A percentile compares a stretch with the other conserved stretches of the same genome.
Evolutionary conservation across 2,329 filamentous ascomycete genomes (phyloP).

Genomic region (Trichoderma citrinoviride): DNA sequence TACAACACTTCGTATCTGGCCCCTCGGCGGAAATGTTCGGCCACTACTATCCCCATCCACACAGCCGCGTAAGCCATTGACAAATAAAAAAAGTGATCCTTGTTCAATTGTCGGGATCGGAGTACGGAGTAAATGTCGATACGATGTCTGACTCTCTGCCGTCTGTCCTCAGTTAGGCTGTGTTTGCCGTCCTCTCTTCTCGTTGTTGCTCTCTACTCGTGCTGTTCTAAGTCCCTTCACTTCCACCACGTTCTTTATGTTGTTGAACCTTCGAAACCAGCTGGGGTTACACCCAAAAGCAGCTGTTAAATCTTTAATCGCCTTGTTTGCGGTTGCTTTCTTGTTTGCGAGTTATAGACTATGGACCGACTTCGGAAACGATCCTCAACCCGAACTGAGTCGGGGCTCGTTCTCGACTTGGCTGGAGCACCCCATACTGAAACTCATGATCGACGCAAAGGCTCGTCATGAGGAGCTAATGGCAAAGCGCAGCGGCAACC

Average conservation of each 20-base stretch:
- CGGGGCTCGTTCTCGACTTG: neutral
- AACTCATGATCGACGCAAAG: conserved; percentile 48
- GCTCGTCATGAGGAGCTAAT: conserved; percentile 43
- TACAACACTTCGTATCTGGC: neutral
- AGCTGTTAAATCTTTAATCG: conserved; percentile 32
- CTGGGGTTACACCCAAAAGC: conserved; percentile 26
- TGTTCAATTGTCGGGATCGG: neutral
- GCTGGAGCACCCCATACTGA: conserved; percentile 48
- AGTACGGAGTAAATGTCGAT: neutral
- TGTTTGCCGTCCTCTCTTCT: neutral
- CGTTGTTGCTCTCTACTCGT: neutral
- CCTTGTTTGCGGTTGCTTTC: conserved; percentile 28
- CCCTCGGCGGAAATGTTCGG: no score
- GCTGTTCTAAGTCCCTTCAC: neutral
- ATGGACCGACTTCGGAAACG: conserved; percentile 29
- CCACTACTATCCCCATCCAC: neutral
- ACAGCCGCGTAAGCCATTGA: neutral
- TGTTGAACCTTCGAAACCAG: conserved; percentile 11
- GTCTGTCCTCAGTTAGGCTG: no score
- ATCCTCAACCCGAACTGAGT: conserved; percentile 25
- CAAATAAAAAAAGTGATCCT: neutral
- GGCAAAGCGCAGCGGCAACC: conserved; percentile 44
- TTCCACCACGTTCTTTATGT: conserved; percentile 5
- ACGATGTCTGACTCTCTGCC: neutral
- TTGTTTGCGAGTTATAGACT: conserved; percentile 33